Percentiles rank a stretch among this genome's conserved stretches.
These are phyloP conservation scores for Chenopodium formosanum DNA, from an alignment of 148 eudicot genomes.

Conservation along the genomic window DNA sequence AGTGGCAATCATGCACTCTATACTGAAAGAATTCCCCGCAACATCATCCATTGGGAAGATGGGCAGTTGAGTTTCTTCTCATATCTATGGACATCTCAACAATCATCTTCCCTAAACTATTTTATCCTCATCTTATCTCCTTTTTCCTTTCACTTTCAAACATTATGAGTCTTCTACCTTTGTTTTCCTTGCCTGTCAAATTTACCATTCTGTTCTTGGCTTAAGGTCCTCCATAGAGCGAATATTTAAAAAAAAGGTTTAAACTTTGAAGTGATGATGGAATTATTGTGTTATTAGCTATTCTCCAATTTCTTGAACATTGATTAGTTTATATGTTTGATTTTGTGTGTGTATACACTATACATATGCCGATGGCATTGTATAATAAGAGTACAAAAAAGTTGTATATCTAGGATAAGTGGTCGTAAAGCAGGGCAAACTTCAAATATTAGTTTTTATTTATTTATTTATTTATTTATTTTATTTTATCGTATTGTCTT, in stretches of 20 bases:
- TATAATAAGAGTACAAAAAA: not conserved
- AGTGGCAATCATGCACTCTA: slow-evolving; percentile 19
- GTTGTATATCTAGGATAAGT: not conserved
- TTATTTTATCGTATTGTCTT: too few species aligned
- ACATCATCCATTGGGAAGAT: slow-evolving; percentile 27
- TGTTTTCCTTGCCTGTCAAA: not conserved
- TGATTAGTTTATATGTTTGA: not conserved
- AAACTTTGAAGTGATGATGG: not conserved
- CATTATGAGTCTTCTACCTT: not conserved
- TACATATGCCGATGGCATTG: not conserved
- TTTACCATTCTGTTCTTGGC: not conserved
- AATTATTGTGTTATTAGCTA: not conserved
- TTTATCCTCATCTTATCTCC: not conserved
- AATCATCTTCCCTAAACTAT: slow-evolving; percentile 38
- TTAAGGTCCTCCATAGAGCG: not conserved
- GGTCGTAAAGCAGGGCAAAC: not conserved
- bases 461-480: too few species aligned
- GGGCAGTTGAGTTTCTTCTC: slow-evolving; percentile 33
- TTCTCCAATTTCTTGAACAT: not conserved
- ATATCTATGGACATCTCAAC: slow-evolving; percentile 31
- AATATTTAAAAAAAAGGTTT: too few species aligned
- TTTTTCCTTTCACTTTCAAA: not conserved
- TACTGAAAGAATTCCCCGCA: slow-evolving; percentile 39
- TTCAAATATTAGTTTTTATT: not conserved
- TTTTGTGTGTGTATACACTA: not conserved